Evolutionary conservation across 2,329 filamentous ascomycete genomes (phyloP).

Genomic region (Nemania serpens): DNA sequence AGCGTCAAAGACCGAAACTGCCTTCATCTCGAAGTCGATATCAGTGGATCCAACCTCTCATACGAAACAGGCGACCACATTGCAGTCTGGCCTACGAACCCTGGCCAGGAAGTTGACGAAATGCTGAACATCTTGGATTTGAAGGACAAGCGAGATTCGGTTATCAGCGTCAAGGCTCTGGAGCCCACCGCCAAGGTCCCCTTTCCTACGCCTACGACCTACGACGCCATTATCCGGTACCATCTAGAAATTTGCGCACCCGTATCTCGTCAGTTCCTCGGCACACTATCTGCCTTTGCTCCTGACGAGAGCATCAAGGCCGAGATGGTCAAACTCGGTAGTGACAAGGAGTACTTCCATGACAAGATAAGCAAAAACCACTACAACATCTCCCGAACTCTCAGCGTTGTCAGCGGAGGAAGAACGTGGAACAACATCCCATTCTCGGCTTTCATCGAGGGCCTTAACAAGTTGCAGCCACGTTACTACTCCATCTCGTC

Average conservation of each 20-base stretch:
- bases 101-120: conserved; percentile 88
- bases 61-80: conserved; percentile 99
- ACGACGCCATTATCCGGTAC: conserved; percentile 89
- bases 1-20: conserved; percentile 89
- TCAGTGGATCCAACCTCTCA: conserved; percentile 83
- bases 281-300: conserved; percentile 84
- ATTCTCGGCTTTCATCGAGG: conserved; percentile 94
- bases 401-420: conserved; percentile 73
- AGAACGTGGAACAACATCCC: conserved; percentile 83
- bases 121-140: conserved; percentile 82
- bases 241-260: conserved; percentile 96
- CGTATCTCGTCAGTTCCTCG: conserved; percentile 93
- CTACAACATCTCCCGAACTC: conserved; percentile 86
- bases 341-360: conserved; percentile 94
- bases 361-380: conserved; percentile 79
- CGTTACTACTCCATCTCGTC: conserved; percentile 99
- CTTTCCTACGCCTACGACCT: conserved; percentile 96
- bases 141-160: conserved; percentile 74
- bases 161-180: conserved; percentile 86
- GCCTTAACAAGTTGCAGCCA: conserved; percentile 91
- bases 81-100: conserved; percentile 95
- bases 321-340: conserved; percentile 86
- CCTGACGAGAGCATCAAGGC: conserved; percentile 83
- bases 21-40: conserved; percentile 92
- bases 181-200: conserved; percentile 97